phyloP scores from a whole-genome alignment of 148 eudicot species.

The Salicornia ramosissima region DNA sequence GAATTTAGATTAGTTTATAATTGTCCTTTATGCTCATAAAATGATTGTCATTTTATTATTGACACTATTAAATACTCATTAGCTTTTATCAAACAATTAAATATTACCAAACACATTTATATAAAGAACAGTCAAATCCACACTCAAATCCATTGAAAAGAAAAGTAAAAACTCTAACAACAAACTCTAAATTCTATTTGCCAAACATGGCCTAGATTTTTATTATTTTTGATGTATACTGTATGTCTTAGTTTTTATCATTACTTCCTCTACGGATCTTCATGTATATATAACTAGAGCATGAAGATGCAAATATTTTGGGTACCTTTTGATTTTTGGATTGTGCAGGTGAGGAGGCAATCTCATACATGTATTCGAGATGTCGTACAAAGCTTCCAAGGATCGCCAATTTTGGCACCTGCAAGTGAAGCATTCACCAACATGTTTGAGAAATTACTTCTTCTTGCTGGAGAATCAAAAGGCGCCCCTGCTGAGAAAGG shows the following conservation, averaged over 20 bases:
- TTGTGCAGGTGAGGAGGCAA: conserved; percentile 60
- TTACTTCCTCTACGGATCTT: not conserved
- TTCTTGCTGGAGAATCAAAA: conserved; percentile 67
- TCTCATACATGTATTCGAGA: conserved; percentile 64
- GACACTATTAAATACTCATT: too few relatives aligned
- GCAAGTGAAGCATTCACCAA: conserved; percentile 79
- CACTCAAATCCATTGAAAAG: too few relatives aligned
- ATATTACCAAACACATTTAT: too few relatives aligned
- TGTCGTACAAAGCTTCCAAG: conserved; percentile 57
- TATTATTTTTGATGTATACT: not conserved
- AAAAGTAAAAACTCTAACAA: too few relatives aligned
- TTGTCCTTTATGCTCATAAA: too few relatives aligned
- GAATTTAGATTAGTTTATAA: too few relatives aligned
- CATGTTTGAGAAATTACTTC: conserved; percentile 58
- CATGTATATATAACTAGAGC: not conserved
- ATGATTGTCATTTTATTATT: too few relatives aligned
- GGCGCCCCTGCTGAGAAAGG: conserved; percentile 57
- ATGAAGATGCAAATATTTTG: not conserved
- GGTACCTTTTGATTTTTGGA: conserved; percentile 4
- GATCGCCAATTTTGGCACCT: conserved; percentile 45
- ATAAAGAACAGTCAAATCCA: too few relatives aligned
- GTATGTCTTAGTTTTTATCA: not conserved
- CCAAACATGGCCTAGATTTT: too few relatives aligned
- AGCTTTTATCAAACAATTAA: too few relatives aligned
- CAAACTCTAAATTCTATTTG: too few relatives aligned